phyloP scores from a whole-genome alignment of 306 rosid genomes.

The Sicyos edulis region DNA sequence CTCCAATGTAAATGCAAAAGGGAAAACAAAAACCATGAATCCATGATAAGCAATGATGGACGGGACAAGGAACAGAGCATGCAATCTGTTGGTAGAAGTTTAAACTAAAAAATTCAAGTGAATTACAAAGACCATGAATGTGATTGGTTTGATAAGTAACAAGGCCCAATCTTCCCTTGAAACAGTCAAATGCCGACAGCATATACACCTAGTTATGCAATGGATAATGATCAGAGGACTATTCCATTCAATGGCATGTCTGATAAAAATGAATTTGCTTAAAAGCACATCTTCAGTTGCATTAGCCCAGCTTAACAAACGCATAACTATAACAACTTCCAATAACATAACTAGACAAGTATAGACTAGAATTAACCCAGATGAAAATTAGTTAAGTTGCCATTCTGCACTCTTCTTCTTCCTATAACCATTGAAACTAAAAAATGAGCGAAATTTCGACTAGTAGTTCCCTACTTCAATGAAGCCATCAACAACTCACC shows the following conservation, averaged over 20 bases:
- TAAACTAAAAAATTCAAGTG: background rate
- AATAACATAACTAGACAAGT: background rate
- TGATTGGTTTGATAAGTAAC: background rate
- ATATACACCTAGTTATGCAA: background rate
- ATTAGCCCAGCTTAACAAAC: background rate
- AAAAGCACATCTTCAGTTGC: background rate
- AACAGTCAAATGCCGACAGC: background rate
- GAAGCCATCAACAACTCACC: conserved; percentile 53
- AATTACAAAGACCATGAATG: conserved; percentile 4
- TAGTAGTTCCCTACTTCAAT: background rate
- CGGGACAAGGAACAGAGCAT: background rate
- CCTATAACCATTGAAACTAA: background rate
- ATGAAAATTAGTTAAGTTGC: background rate
- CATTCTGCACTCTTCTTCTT: background rate
- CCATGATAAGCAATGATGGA: background rate
- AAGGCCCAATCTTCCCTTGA: background rate
- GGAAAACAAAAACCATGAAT: background rate
- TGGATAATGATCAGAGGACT: background rate
- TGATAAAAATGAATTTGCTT: background rate
- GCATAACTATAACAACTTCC: background rate
- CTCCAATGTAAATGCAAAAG: conserved; percentile 8
- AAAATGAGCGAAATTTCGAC: conserved; percentile 27
- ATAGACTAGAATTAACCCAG: background rate
- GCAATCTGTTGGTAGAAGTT: background rate
- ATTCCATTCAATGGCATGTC: background rate